A percentile compares a stretch with the other conserved stretches of the same genome.
These are phyloP conservation scores for Leptographium procerum DNA, from an alignment of 2,329 filamentous ascomycete genomes.

Conservation along the genomic window DNA sequence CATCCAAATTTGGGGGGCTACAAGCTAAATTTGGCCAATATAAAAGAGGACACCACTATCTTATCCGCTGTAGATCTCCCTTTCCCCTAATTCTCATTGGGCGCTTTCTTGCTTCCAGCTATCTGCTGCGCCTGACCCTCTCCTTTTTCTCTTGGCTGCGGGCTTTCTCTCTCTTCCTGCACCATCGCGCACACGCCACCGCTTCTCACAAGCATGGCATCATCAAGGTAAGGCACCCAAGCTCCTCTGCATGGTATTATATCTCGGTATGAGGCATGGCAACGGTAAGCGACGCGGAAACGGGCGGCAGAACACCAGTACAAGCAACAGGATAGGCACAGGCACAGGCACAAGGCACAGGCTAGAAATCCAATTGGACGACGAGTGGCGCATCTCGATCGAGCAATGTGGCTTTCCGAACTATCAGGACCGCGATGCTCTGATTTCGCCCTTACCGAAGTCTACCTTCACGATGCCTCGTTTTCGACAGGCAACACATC, in stretches of 20 bases:
- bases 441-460: too few species aligned
- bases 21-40: neutral
- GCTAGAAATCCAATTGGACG: neutral
- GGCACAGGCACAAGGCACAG: too few species aligned
- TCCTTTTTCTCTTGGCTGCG: neutral
- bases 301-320: neutral
- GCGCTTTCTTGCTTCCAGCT: neutral
- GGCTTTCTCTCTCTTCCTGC: neutral
- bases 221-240: constrained; percentile 1
- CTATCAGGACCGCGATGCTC: neutral
- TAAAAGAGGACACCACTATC: neutral
- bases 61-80: constrained; percentile 2
- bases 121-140: neutral
- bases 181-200: neutral
- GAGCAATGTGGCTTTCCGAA: neutral
- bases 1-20: neutral
- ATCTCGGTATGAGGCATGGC: neutral
- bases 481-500: too few species aligned
- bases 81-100: neutral
- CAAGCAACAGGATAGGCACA: too few species aligned
- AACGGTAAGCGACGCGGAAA: neutral
- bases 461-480: too few species aligned
- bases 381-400: neutral
- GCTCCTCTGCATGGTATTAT: neutral
- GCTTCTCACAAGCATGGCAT: constrained; percentile 8